A percentile compares a stretch with the other conserved stretches of the same genome.
phyloP scores from a whole-genome alignment of 805 yeast species.

The Wickerhamomyces subpelliculosus region DNA sequence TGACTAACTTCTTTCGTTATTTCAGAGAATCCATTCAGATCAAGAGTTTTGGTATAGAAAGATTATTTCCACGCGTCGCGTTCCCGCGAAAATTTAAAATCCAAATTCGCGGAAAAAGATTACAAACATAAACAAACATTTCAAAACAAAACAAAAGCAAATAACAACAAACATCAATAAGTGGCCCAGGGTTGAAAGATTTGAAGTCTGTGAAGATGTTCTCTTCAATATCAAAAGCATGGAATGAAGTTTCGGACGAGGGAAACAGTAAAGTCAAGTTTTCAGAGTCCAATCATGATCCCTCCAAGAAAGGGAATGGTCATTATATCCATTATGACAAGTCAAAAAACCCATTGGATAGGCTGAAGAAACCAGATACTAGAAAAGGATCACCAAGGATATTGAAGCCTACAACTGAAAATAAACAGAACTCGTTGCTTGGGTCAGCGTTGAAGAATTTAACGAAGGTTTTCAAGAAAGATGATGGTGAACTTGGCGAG shows the following conservation, averaged over 20 bases:
- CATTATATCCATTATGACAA: constrained; percentile 14
- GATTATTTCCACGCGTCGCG: neutral
- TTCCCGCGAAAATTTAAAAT: too few species aligned
- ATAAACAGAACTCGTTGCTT: constrained; percentile 10
- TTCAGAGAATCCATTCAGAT: too few species aligned
- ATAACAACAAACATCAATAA: too few species aligned
- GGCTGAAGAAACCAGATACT: constrained; percentile 1
- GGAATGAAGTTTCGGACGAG: constrained; percentile 18
- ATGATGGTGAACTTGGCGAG: constrained; percentile 10
- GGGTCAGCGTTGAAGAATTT: constrained; percentile 6
- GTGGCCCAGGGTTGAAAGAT: too few species aligned
- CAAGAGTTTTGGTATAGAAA: neutral
- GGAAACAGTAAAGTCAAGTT: constrained; percentile 1
- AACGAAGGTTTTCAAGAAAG: constrained; percentile 1
- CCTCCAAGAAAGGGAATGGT: neutral
- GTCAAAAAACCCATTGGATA: constrained; percentile 5
- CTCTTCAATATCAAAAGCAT: constrained; percentile 14
- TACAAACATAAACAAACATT: too few species aligned
- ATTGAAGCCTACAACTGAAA: constrained; percentile 11
- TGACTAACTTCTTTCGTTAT: neutral
- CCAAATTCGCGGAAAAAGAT: too few species aligned
- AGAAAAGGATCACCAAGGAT: constrained; percentile 15
- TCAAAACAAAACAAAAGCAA: too few species aligned
- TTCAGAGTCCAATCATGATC: neutral
- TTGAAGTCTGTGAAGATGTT: constrained; percentile 8